Evolutionary conservation across 2,329 filamentous ascomycete species (phyloP).

Genomic region (Colletotrichum tamarilloi): DNA sequence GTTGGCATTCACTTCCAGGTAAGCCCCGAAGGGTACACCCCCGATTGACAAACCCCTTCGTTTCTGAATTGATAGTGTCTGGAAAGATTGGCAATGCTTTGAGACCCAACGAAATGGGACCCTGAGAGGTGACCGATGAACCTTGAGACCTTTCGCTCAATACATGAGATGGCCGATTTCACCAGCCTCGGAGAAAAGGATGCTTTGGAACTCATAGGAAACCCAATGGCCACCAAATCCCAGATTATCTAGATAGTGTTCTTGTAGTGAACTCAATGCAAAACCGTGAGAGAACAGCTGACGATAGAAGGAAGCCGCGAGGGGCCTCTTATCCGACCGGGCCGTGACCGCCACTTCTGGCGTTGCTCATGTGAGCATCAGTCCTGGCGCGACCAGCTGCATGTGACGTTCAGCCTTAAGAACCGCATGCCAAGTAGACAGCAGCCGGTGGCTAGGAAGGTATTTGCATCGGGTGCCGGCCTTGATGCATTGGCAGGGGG

Average conservation of each 20-base stretch:
- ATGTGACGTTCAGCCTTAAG: neutral
- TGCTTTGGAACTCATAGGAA: no score
- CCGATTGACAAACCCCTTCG: neutral
- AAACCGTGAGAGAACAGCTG: neutral
- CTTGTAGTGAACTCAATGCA: neutral
- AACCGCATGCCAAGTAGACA: neutral
- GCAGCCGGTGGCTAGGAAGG: neutral
- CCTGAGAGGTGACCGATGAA: neutral
- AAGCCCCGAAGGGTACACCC: neutral
- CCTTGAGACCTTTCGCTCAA: neutral
- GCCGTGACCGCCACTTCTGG: neutral
- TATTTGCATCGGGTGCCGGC: neutral
- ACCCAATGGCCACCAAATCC: neutral
- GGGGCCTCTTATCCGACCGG: neutral
- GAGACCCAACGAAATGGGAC: neutral
- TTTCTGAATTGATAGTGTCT: neutral
- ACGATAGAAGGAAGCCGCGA: neutral
- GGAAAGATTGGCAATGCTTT: neutral
- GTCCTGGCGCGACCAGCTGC: neutral
- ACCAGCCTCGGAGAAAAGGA: neutral
- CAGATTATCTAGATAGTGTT: neutral
- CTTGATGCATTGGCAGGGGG: neutral
- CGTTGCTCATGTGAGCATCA: neutral
- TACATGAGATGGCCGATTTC: neutral
- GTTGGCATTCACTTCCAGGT: neutral